phyloP scores from a whole-genome alignment of 257 asterid species.

The Solanum tacnaense region DNA sequence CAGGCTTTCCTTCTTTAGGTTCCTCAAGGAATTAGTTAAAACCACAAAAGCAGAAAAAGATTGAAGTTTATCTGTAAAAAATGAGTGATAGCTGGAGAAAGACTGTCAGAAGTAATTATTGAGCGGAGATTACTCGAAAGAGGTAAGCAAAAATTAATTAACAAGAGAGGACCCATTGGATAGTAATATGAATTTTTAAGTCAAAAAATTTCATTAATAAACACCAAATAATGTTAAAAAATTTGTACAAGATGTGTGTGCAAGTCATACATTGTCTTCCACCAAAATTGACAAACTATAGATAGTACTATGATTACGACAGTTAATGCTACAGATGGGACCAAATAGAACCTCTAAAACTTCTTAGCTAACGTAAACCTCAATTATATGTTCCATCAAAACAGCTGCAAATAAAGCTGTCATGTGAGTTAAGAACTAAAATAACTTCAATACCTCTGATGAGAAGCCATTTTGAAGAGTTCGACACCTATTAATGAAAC shows the following conservation, averaged over 20 bases:
- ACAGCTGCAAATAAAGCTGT: background rate
- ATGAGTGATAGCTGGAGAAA: background rate
- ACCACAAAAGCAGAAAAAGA: background rate
- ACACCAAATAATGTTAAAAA: background rate
- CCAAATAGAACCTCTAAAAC: background rate
- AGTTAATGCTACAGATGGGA: background rate
- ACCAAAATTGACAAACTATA: background rate
- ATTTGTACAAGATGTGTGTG: background rate
- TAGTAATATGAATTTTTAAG: background rate
- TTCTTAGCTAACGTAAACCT: background rate
- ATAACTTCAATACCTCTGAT: slow-evolving; percentile 29
- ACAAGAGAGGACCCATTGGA: background rate
- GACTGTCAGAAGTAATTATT: background rate
- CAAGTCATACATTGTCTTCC: background rate
- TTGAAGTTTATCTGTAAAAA: background rate
- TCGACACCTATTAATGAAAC: slow-evolving; percentile 39
- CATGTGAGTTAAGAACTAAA: background rate
- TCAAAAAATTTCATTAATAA: background rate
- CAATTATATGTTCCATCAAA: background rate
- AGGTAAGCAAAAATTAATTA: background rate
- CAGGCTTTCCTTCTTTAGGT: background rate
- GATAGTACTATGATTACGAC: background rate
- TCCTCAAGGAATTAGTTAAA: background rate
- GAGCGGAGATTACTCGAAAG: background rate
- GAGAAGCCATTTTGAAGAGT: slow-evolving; percentile 57